Conservation (phyloP, 495 filamentous ascomycete species). For the Podospora pseudopauciseta region DNA sequence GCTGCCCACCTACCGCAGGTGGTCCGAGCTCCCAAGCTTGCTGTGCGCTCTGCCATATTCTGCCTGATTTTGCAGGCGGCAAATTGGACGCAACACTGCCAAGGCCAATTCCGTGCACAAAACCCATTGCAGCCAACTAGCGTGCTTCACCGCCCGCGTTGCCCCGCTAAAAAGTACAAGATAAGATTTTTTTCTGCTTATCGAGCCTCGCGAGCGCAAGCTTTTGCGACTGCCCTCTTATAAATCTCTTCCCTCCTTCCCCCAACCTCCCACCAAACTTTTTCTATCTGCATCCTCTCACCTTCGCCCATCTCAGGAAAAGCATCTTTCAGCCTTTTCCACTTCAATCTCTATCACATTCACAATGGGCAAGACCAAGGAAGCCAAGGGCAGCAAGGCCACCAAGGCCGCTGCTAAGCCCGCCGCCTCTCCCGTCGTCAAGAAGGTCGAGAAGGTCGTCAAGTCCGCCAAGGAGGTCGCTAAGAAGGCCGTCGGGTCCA, state of each 20-base stretch:
- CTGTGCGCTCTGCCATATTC: background rate
- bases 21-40: conserved; percentile 15
- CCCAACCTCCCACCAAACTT: background rate
- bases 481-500: conserved; percentile 31
- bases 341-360: conserved; percentile 17
- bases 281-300: conserved; percentile 12
- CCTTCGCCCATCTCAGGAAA: conserved; percentile 23
- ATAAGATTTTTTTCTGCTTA: conserved; percentile 12
- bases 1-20: background rate
- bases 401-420: conserved; percentile 43
- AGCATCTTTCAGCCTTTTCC: conserved; percentile 16
- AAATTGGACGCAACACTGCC: background rate
- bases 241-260: conserved; percentile 21
- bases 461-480: conserved; percentile 32
- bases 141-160: background rate
- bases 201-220: conserved; percentile 2
- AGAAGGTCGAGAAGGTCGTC: conserved; percentile 47
- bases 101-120: background rate
- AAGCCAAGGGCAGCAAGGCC: conserved; percentile 45
- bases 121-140: background rate
- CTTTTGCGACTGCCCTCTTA: conserved; percentile 11
- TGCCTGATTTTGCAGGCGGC: conserved; percentile 17
- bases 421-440: conserved; percentile 25
- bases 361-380: conserved; percentile 58
- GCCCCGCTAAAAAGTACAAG: conserved; percentile 13